Percentiles rank a stretch among this genome's conserved stretches.
Evolutionary conservation across 192 early-diverging fungal species (phyloP).

Genomic region (Entomortierella beljakovae): DNA sequence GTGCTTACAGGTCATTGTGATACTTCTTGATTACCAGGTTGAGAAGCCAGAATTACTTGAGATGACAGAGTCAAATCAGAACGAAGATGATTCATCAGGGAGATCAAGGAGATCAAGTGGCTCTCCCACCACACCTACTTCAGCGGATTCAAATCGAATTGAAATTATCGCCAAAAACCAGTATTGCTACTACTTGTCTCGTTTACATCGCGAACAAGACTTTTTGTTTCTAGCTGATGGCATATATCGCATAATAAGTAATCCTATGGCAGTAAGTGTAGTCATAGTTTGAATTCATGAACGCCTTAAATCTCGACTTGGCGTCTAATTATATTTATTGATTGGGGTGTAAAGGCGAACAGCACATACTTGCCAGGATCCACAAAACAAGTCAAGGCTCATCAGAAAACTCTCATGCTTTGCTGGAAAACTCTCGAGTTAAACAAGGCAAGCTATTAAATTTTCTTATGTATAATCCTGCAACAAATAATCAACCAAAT

Average conservation of each 20-base stretch:
- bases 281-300: too few species aligned
- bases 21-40: conserved; percentile 78
- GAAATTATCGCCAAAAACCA: conserved; percentile 56
- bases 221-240: conserved; percentile 84
- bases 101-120: too few species aligned
- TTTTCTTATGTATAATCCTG: background rate
- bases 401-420: conserved; percentile 80
- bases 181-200: conserved; percentile 82
- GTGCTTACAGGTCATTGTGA: conserved; percentile 74
- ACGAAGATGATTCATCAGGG: background rate
- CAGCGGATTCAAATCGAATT: background rate
- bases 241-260: conserved; percentile 84
- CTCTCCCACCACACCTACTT: too few species aligned
- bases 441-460: conserved; percentile 69
- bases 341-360: conserved; percentile 57
- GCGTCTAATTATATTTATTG: background rate
- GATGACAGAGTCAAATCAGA: background rate
- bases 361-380: conserved; percentile 84
- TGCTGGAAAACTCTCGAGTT: conserved; percentile 88
- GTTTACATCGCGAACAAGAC: conserved; percentile 85
- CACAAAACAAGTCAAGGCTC: conserved; percentile 72
- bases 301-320: background rate
- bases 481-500: too few species aligned
- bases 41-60: background rate
- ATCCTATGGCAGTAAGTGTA: conserved; percentile 70